These are phyloP conservation scores for Leptodermis oblonga DNA, from an alignment of 257 asterid genomes.

Conservation along the genomic window DNA sequence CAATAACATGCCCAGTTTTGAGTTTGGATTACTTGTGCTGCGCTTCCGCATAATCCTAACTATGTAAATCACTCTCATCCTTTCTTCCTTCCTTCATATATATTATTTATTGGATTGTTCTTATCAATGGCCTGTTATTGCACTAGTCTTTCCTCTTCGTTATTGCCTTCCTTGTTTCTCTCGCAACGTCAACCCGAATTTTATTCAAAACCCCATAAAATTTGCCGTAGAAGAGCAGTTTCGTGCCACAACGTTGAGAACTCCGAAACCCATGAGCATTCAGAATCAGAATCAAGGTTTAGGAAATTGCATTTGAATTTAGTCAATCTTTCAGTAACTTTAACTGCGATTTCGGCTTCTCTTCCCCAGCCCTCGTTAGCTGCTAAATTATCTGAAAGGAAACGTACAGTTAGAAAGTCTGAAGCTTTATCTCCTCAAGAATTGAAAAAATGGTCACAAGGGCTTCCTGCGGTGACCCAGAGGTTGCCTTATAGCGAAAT, in stretches of 20 bases:
- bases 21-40: constrained; percentile 3
- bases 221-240: constrained; percentile 5
- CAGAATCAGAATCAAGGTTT: constrained; percentile 34
- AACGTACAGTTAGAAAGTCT: constrained; percentile 35
- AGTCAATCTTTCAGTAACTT: constrained; percentile 53
- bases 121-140: constrained; percentile 44
- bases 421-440: constrained; percentile 67
- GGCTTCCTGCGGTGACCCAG: constrained; percentile 72
- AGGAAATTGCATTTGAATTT: constrained; percentile 35
- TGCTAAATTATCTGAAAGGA: constrained; percentile 64
- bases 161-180: constrained; percentile 33
- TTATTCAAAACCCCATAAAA: constrained; percentile 37
- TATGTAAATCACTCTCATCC: constrained; percentile 8
- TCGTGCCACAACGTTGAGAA: constrained; percentile 9
- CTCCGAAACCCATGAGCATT: constrained; percentile 4
- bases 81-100: not conserved
- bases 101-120: not conserved
- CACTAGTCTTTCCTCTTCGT: constrained; percentile 39
- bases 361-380: constrained; percentile 59
- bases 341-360: constrained; percentile 66
- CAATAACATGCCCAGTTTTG: not conserved
- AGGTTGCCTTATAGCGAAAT: constrained; percentile 73
- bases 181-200: constrained; percentile 25
- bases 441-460: constrained; percentile 67
- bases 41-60: constrained; percentile 2